A percentile compares a stretch with the other conserved stretches of the same genome.
phyloP scores from a whole-genome alignment of 2,329 filamentous ascomycete genomes.

The Penicillium sp. region DNA sequence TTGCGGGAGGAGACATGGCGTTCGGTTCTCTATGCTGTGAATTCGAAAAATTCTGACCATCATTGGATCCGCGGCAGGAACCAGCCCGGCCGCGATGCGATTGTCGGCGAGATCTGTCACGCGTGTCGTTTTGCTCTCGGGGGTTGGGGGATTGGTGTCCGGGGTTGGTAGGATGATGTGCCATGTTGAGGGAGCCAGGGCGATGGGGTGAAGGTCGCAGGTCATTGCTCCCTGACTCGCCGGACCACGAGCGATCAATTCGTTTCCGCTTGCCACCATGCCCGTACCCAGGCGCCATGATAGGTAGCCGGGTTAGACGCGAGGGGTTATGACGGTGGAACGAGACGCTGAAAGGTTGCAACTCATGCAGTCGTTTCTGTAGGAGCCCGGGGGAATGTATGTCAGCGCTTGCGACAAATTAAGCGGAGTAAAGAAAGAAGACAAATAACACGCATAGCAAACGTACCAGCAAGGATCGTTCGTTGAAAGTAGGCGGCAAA shows the following conservation, averaged over 20 bases:
- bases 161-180: conserved; percentile 46
- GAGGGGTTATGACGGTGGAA: conserved; percentile 27
- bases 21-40: conserved; percentile 22
- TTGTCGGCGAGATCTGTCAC: conserved; percentile 39
- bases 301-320: conserved; percentile 23
- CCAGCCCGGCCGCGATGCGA: conserved; percentile 36
- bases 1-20: conserved; percentile 33
- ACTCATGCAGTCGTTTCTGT: conserved; percentile 31
- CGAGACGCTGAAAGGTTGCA: conserved; percentile 28
- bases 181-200: conserved; percentile 49
- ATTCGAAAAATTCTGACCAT: conserved; percentile 35
- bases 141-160: conserved; percentile 34
- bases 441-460: not conserved
- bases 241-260: conserved; percentile 44
- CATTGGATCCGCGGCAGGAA: conserved; percentile 35
- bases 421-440: not conserved
- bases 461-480: conserved; percentile 15
- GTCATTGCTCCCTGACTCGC: conserved; percentile 40
- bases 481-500: conserved; percentile 5
- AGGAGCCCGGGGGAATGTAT: not conserved
- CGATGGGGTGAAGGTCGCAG: conserved; percentile 48
- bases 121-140: conserved; percentile 38
- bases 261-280: conserved; percentile 56
- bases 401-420: conserved; percentile 15
- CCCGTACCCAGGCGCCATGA: conserved; percentile 51